Evolutionary conservation across 169 alveolate genomes (phyloP), one percentile per base, ranked within the genome.

Genomic region (Cryptosporidium canis): DNA sequence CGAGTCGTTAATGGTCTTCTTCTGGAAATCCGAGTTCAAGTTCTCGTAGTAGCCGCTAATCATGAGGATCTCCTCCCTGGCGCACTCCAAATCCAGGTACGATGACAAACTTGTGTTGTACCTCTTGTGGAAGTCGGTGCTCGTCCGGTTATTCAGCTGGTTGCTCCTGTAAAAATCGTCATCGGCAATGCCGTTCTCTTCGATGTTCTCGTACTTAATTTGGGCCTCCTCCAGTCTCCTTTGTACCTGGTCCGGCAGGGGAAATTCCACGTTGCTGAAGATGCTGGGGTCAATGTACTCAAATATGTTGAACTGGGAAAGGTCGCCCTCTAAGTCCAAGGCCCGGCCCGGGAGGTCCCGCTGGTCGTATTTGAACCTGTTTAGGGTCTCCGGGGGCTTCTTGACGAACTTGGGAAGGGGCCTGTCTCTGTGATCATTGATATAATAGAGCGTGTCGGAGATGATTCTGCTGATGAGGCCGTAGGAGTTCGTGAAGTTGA

Each of bases 381-480:
- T 77, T 11, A 77, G 66, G 5, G 47, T 37, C 29, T 58, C 45
- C 6, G 87, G 72, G 24, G 87, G 72, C 14, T 37, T 58, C 3
- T 18, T 18, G n/a, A 77, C 47, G 27, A 77, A 61, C 29, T 41
- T 63, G 37, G 87, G 87, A 41, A 77, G 72, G 3, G 70, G 70
- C 29, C 14, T 37, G 24, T 61, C 87, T 35, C 44, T 77, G 64
- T 77, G 72, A 58, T 77, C 77, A 61, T 77, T 77, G 11, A 77
- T 77, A 58, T 21, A 58, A 61, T 77, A 53, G 31, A 77, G 72
- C 16, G 44, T 21, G 44, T 77, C 87, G 77, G 77, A 77, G 12
- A 77, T 77, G 24, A 77, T 77, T 58, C 61, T 77, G n/a, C 87
- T 77, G 18, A 77, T 58, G 16, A 77, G 47, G 7, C 87, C 87